These are phyloP conservation scores for Annulohypoxylon moriforme DNA, from an alignment of 495 filamentous ascomycete genomes.

Conservation along the genomic window DNA sequence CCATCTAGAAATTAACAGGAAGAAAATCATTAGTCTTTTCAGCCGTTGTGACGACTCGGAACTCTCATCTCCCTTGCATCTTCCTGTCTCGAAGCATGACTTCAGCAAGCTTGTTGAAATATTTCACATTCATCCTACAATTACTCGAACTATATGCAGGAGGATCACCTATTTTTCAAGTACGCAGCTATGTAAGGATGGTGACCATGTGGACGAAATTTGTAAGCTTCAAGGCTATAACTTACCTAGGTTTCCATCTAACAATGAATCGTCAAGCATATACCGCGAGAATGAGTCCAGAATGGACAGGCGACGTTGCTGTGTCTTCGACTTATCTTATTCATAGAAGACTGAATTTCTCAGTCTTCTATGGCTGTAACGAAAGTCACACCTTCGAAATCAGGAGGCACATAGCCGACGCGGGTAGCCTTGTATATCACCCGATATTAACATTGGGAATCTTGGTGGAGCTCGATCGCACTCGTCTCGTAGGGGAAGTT, in stretches of 20 bases:
- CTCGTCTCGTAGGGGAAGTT: not conserved
- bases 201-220: not conserved
- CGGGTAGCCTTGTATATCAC: slow-evolving; percentile 3
- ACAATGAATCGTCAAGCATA: slow-evolving; percentile 14
- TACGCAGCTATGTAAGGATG: not conserved
- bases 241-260: not conserved
- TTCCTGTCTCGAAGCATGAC: slow-evolving; percentile 10
- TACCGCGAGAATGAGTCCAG: slow-evolving; percentile 20
- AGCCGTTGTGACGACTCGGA: not conserved
- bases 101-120: slow-evolving; percentile 9
- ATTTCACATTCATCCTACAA: slow-evolving; percentile 22
- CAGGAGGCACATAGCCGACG: not conserved
- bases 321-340: slow-evolving; percentile 27
- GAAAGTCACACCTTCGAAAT: slow-evolving; percentile 11
- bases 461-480: slow-evolving; percentile 28
- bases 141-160: slow-evolving; percentile 20
- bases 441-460: slow-evolving; percentile 26
- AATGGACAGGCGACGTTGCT: slow-evolving; percentile 20
- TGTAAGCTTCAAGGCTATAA: not conserved
- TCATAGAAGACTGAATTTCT: slow-evolving; percentile 16
- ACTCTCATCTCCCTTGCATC: slow-evolving; percentile 10
- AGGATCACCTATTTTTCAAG: slow-evolving; percentile 22
- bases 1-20: not conserved
- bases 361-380: slow-evolving; percentile 33
- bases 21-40: slow-evolving; percentile 16